A percentile compares a stretch with the other conserved stretches of the same genome.
phyloP scores from a whole-genome alignment of 306 rosid genomes.

The Castanea mollissima region DNA sequence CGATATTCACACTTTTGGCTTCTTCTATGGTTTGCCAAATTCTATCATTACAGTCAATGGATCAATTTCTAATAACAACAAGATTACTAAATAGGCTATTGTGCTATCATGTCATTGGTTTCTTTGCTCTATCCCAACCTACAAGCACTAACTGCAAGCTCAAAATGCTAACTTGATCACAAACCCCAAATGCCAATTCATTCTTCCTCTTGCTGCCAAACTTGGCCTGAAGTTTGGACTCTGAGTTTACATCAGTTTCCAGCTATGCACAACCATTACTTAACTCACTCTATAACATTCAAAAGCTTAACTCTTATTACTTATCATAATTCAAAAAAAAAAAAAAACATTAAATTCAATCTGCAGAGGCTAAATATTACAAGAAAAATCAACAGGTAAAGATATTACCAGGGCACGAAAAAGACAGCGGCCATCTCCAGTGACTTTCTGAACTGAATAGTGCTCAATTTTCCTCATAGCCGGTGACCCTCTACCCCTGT shows the following conservation, averaged over 20 bases:
- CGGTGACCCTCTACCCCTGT: constrained; percentile 54
- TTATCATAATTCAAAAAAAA: background rate
- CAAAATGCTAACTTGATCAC: background rate
- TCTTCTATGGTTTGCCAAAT: background rate
- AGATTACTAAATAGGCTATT: background rate
- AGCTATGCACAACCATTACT: background rate
- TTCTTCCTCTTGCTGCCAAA: background rate
- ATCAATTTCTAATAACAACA: background rate
- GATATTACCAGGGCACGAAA: constrained; percentile 83
- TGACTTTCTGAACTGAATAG: constrained; percentile 66
- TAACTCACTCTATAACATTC: background rate
- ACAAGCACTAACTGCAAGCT: constrained; percentile 5
- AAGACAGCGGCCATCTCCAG: constrained; percentile 91
- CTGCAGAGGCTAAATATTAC: background rate
- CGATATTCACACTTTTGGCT: background rate
- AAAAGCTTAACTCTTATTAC: background rate
- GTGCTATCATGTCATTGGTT: background rate
- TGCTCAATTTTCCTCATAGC: constrained; percentile 68
- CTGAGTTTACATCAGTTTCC: background rate
- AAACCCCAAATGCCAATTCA: background rate
- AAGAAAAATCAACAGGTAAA: background rate
- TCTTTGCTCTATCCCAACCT: background rate
- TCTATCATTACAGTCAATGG: background rate
- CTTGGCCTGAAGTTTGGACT: background rate
- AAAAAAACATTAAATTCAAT: background rate